These are phyloP conservation scores for Suhomyces sp. DNA, from an alignment of 805 yeast genomes.

Conservation along the genomic window DNA sequence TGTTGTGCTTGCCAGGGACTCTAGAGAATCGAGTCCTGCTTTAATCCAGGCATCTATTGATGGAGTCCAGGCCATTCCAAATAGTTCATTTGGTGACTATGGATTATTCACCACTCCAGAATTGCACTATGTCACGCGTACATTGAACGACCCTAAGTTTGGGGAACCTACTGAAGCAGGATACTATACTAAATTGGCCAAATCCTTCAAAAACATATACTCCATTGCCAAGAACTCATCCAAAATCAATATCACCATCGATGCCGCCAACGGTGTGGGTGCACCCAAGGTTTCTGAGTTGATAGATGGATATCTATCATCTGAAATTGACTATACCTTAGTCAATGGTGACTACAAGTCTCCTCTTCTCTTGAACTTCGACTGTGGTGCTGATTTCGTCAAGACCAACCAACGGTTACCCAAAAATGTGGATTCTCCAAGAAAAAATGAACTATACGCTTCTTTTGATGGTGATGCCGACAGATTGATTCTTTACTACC, in stretches of 20 bases:
- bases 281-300: slow-evolving; percentile 66
- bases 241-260: slow-evolving; percentile 59
- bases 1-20: slow-evolving; percentile 79
- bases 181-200: slow-evolving; percentile 63
- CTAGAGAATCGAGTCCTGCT: slow-evolving; percentile 78
- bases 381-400: slow-evolving; percentile 95
- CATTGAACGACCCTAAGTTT: slow-evolving; percentile 61
- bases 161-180: slow-evolving; percentile 67
- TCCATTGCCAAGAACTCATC: slow-evolving; percentile 13
- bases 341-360: slow-evolving; percentile 55
- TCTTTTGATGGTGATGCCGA: slow-evolving; percentile 98
- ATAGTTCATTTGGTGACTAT: slow-evolving; percentile 48
- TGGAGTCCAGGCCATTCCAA: slow-evolving; percentile 53
- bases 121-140: slow-evolving; percentile 80
- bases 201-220: slow-evolving; percentile 50
- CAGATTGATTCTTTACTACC: slow-evolving; percentile 79
- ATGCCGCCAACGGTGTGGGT: slow-evolving; percentile 97
- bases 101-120: slow-evolving; percentile 91
- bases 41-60: slow-evolving; percentile 58
- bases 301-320: slow-evolving; percentile 38
- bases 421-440: slow-evolving; percentile 45
- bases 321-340: slow-evolving; percentile 39
- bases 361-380: slow-evolving; percentile 64
- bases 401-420: slow-evolving; percentile 87
- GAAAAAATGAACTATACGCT: slow-evolving; percentile 55